phyloP scores from a whole-genome alignment of 1,284 basidiomycete species.

The Chalciporus sp. region DNA sequence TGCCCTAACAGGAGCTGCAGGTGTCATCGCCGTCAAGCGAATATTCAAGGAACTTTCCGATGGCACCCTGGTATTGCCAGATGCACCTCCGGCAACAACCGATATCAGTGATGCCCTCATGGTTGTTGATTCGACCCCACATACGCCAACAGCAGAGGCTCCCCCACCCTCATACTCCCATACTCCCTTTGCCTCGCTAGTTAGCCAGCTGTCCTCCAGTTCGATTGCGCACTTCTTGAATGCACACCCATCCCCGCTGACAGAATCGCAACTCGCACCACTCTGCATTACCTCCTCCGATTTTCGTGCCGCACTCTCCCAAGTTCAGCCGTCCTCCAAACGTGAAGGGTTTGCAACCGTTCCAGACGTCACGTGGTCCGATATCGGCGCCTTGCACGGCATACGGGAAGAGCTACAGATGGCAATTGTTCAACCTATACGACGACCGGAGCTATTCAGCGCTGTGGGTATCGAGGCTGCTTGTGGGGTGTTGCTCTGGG shows the following conservation, averaged over 20 bases:
- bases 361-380: conserved; percentile 93
- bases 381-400: conserved; percentile 88
- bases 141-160: conserved; percentile 21
- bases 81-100: conserved; percentile 19
- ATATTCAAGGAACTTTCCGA: conserved; percentile 88
- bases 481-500: conserved; percentile 96
- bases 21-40: conserved; percentile 94
- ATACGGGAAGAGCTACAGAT: conserved; percentile 93
- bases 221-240: conserved; percentile 91
- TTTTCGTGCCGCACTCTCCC: conserved; percentile 78
- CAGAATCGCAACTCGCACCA: conserved; percentile 74
- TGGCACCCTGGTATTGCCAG: conserved; percentile 61
- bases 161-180: conserved; percentile 7
- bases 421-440: conserved; percentile 96
- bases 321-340: conserved; percentile 94
- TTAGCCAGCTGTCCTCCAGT: conserved; percentile 49
- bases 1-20: conserved; percentile 90
- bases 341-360: conserved; percentile 98
- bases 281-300: conserved; percentile 81
- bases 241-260: conserved; percentile 81
- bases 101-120: conserved; percentile 46
- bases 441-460: conserved; percentile 85
- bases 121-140: conserved; percentile 47
- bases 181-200: conserved; percentile 47
- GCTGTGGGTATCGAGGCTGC: conserved; percentile 85